phyloP scores from a whole-genome alignment of 257 asterid species.

The Mentha longifolia region DNA sequence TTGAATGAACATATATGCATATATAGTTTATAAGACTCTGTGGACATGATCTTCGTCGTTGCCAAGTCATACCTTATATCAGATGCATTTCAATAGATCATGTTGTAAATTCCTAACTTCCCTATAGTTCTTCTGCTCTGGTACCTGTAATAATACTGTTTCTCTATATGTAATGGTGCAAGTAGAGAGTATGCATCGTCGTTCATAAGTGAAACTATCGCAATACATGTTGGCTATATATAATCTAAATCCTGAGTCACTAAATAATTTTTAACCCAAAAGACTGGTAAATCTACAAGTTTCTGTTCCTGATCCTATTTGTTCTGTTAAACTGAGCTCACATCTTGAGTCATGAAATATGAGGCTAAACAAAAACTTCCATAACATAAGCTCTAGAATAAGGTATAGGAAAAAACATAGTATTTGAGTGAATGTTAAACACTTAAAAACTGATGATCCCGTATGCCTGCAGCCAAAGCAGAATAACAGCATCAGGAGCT shows the following conservation, averaged over 20 bases:
- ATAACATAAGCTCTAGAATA: neutral
- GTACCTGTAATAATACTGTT: neutral
- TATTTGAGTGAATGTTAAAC: no score
- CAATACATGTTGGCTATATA: neutral
- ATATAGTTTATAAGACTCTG: neutral
- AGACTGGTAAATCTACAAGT: neutral
- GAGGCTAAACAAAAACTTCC: neutral
- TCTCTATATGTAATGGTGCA: neutral
- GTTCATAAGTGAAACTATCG: neutral
- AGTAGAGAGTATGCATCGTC: neutral
- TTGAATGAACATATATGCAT: no score
- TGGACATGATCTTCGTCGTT: neutral
- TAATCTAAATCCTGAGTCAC: neutral
- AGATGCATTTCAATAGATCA: neutral
- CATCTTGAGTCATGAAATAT: neutral
- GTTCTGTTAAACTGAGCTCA: neutral
- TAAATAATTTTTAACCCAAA: neutral
- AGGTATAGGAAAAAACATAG: neutral
- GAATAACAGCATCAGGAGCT: neutral
- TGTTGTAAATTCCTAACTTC: neutral
- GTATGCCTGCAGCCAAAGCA: constrained; percentile 50
- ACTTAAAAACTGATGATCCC: no score
- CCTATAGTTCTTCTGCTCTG: neutral
- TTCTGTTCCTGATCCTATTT: neutral
- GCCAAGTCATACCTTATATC: no score